Conservation (phyloP, 2,329 filamentous ascomycete genomes). For the Aurifilum marmelostoma region DNA sequence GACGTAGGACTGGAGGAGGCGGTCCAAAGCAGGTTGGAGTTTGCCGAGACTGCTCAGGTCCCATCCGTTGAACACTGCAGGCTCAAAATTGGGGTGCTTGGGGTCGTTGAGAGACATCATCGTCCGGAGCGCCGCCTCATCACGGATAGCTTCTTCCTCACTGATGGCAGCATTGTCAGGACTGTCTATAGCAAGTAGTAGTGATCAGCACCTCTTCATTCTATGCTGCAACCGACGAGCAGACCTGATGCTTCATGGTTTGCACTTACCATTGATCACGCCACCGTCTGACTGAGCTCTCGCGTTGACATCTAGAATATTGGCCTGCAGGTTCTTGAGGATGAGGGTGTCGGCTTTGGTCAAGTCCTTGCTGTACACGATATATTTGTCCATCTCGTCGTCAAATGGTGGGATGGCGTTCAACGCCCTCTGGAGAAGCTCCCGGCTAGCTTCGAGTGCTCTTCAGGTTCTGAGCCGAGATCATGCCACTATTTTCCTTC, state of each 20-base stretch:
- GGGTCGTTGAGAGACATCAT: constrained; percentile 50
- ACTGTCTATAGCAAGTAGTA: too few relatives aligned
- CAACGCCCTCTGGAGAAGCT: neutral
- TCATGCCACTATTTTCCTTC: neutral
- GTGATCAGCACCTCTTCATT: too few relatives aligned
- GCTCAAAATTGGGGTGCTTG: constrained; percentile 46
- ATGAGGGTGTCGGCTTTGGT: constrained; percentile 47
- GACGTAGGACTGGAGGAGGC: constrained; percentile 63
- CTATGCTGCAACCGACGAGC: too few relatives aligned
- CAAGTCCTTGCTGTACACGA: constrained; percentile 45
- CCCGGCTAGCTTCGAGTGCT: neutral
- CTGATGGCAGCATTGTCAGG: constrained; percentile 26
- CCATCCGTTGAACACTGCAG: constrained; percentile 48
- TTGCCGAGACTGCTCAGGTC: constrained; percentile 44
- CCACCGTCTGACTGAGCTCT: constrained; percentile 25
- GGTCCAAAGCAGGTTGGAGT: constrained; percentile 46
- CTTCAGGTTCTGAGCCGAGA: neutral
- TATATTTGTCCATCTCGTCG: constrained; percentile 36
- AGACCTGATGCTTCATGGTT: too few relatives aligned
- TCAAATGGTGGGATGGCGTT: neutral
- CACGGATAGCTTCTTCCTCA: constrained; percentile 30
- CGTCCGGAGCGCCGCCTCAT: constrained; percentile 39
- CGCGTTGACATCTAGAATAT: constrained; percentile 39
- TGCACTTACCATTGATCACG: constrained; percentile 7
- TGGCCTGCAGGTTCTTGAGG: constrained; percentile 44